A percentile compares a stretch with the other conserved stretches of the same genome.
phyloP scores from a whole-genome alignment of 768 basidiomycete species.

The Xerocomellus dryophilus region DNA sequence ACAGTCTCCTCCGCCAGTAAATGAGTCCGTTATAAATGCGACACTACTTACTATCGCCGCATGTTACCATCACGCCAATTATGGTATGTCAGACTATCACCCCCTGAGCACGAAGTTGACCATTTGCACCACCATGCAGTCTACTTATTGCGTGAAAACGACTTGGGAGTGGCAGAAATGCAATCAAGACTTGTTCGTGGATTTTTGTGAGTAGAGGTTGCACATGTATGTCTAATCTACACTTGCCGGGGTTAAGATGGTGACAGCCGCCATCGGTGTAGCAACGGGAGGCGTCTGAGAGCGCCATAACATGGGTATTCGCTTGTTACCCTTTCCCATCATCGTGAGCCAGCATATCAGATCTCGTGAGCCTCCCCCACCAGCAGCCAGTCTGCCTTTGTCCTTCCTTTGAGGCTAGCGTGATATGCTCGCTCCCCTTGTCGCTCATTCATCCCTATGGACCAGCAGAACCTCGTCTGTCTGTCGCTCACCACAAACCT shows the following conservation, averaged over 20 bases:
- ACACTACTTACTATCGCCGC: too few species aligned
- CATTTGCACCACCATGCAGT: not conserved
- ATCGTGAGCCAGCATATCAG: conserved; percentile 11
- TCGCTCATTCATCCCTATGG: conserved; percentile 16
- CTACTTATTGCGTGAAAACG: not conserved
- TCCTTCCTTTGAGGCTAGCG: conserved; percentile 24
- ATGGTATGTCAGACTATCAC: not conserved
- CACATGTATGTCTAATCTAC: not conserved
- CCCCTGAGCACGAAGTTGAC: not conserved
- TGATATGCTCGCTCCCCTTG: conserved; percentile 36
- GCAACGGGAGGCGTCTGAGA: conserved; percentile 14
- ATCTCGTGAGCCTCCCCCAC: conserved; percentile 9
- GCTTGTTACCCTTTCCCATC: conserved; percentile 27
- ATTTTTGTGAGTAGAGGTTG: not conserved
- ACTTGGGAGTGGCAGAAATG: not conserved
- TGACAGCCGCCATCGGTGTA: conserved; percentile 17
- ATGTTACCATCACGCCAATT: not conserved
- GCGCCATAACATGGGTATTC: conserved; percentile 1
- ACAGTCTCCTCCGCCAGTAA: too few species aligned
- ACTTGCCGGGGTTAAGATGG: conserved; percentile 9
- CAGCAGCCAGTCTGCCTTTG: conserved; percentile 48
- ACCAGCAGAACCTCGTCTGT: conserved; percentile 55
- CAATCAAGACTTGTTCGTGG: not conserved
- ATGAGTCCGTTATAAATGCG: too few species aligned
- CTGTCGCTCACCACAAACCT: conserved; percentile 68